Evolutionary conservation across 1,284 basidiomycete genomes (phyloP).

Genomic region (Cerioporus squamosus): DNA sequence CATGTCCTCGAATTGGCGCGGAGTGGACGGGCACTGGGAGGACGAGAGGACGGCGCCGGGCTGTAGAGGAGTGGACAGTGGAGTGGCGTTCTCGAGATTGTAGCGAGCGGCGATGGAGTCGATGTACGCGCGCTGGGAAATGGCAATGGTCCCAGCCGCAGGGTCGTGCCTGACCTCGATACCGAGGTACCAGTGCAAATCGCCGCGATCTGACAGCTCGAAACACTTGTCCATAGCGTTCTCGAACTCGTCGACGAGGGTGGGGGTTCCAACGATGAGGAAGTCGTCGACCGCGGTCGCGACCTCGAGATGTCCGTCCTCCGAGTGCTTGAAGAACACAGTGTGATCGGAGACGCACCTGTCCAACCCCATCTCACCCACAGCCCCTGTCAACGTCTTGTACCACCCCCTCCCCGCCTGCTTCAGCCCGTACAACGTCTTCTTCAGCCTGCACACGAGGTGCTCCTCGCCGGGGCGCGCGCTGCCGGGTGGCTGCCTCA

Average conservation of each 20-base stretch:
- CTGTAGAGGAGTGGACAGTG: background rate
- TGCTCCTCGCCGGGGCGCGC: conserved; percentile 11
- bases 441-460: conserved; percentile 7
- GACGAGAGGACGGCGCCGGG: background rate
- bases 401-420: conserved; percentile 30
- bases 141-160: conserved; percentile 24
- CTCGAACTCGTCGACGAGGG: conserved; percentile 27
- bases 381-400: background rate
- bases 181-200: conserved; percentile 36
- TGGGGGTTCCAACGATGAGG: background rate
- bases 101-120: conserved; percentile 29
- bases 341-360: conserved; percentile 29
- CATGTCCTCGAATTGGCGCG: background rate
- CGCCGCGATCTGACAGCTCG: conserved; percentile 37
- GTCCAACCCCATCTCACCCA: conserved; percentile 20
- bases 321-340: conserved; percentile 31
- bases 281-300: background rate
- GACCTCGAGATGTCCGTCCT: conserved; percentile 32
- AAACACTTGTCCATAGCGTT: conserved; percentile 28
- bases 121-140: conserved; percentile 33
- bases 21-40: conserved; percentile 11
- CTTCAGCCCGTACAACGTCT: conserved; percentile 27
- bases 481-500: conserved; percentile 33
- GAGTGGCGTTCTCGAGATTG: background rate
- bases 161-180: conserved; percentile 34